Conservation (phyloP, 1,139 yeast genomes). For the Arxiozyma bovina region DNA sequence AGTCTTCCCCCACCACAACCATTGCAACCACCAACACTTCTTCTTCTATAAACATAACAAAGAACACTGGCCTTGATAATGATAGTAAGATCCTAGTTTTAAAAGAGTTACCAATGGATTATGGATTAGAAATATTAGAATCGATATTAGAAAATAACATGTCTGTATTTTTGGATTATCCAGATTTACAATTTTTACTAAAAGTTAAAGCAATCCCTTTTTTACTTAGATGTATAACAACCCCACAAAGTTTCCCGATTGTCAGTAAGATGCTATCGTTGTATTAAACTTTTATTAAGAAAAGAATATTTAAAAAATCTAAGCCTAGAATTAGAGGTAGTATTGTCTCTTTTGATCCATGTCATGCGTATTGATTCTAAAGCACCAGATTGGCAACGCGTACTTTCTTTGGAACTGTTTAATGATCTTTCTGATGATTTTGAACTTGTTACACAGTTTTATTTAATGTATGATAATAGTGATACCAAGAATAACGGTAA, state of each 20-base stretch:
- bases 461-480: background rate
- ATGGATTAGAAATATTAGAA: conserved; percentile 75
- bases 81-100: conserved; percentile 41
- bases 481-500: conserved; percentile 50
- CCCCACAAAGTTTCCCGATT: conserved; percentile 54
- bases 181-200: conserved; percentile 56
- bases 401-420: conserved; percentile 64
- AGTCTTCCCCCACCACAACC: background rate
- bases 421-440: conserved; percentile 53
- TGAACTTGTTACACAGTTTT: conserved; percentile 9
- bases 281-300: conserved; percentile 51
- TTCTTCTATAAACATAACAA: background rate
- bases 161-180: conserved; percentile 45
- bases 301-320: conserved; percentile 49
- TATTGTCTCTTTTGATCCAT: conserved; percentile 66
- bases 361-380: conserved; percentile 44
- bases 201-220: conserved; percentile 67
- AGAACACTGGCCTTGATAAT: background rate
- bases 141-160: conserved; percentile 48
- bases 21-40: background rate
- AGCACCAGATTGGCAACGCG: conserved; percentile 59
- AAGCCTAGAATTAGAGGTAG: conserved; percentile 71
- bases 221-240: conserved; percentile 56
- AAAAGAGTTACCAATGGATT: conserved; percentile 50
- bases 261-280: conserved; percentile 67